A percentile compares a stretch with the other conserved stretches of the same genome.
Evolutionary conservation across 1,284 basidiomycete genomes (phyloP).

Genomic region (Anthracocystis setariae): DNA sequence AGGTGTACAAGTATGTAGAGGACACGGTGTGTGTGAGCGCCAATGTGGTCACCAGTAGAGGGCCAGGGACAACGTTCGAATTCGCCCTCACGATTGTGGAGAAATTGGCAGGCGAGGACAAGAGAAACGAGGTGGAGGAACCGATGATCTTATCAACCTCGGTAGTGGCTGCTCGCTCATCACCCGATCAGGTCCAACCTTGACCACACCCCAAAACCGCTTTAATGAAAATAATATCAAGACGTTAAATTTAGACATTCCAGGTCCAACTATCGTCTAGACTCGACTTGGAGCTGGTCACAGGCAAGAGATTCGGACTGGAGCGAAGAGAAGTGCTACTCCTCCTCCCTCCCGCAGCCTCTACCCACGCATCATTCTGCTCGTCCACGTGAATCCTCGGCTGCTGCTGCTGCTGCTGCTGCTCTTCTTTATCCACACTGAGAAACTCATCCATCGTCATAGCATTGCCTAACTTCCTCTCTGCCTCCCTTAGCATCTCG

Average conservation of each 20-base stretch:
- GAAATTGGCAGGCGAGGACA: constrained; percentile 75
- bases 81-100: constrained; percentile 81
- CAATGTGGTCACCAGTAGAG: constrained; percentile 78
- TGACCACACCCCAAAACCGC: too few species aligned
- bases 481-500: constrained; percentile 34
- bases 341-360: constrained; percentile 17
- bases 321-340: neutral
- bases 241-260: constrained; percentile 2
- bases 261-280: constrained; percentile 27
- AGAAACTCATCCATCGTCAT: constrained; percentile 46
- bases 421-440: neutral
- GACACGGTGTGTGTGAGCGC: constrained; percentile 78
- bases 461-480: constrained; percentile 42
- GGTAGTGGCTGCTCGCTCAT: neutral
- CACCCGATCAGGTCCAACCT: constrained; percentile 8
- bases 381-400: constrained; percentile 24
- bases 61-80: constrained; percentile 82
- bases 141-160: constrained; percentile 74
- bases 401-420: neutral
- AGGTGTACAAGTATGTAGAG: constrained; percentile 79
- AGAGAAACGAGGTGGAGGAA: constrained; percentile 75
- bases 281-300: too few species aligned
- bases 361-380: constrained; percentile 11
- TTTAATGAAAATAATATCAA: too few species aligned
- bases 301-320: constrained; percentile 2